Conservation (phyloP, 345 rosid genomes). For the Euphorbia lathyris region DNA sequence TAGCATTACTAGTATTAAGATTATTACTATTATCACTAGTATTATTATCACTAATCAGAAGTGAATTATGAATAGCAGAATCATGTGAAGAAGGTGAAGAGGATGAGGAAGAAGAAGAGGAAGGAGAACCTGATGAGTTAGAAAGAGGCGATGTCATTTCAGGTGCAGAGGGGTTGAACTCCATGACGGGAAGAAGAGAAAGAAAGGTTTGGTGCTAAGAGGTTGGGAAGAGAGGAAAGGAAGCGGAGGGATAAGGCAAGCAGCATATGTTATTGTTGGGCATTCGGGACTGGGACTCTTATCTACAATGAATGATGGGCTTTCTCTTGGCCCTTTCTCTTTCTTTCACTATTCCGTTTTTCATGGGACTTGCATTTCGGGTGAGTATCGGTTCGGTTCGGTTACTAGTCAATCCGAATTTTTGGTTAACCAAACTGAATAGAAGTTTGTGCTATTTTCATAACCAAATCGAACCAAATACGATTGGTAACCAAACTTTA, state of each 20-base stretch:
- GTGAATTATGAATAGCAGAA: slow-evolving; percentile 24
- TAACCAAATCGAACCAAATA: no score
- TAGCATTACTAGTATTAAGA: slow-evolving; percentile 5
- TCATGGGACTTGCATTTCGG: no score
- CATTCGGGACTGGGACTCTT: no score
- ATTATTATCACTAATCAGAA: slow-evolving; percentile 6
- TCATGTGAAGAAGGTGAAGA: slow-evolving; percentile 12
- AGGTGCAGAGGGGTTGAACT: slow-evolving; percentile 37
- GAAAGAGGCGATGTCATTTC: slow-evolving; percentile 30
- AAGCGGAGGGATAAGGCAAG: slow-evolving; percentile 12
- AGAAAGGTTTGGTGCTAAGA: neutral
- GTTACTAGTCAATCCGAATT: no score
- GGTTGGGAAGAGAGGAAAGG: slow-evolving; percentile 1
- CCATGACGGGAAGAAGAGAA: slow-evolving; percentile 33
- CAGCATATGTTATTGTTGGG: no score
- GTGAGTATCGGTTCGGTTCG: no score
- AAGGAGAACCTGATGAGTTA: slow-evolving; percentile 47
- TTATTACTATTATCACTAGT: slow-evolving; percentile 22
- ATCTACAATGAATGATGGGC: neutral
- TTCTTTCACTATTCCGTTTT: neutral
- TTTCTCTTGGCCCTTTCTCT: slow-evolving; percentile 1
- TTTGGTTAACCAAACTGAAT: no score
- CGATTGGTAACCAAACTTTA: no score
- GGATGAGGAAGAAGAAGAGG: slow-evolving; percentile 17
- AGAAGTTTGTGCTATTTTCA: no score